Percentiles rank a stretch among this genome's conserved stretches.
phyloP scores from a whole-genome alignment of 345 rosid genomes.

The Hibiscus tridactylites region DNA sequence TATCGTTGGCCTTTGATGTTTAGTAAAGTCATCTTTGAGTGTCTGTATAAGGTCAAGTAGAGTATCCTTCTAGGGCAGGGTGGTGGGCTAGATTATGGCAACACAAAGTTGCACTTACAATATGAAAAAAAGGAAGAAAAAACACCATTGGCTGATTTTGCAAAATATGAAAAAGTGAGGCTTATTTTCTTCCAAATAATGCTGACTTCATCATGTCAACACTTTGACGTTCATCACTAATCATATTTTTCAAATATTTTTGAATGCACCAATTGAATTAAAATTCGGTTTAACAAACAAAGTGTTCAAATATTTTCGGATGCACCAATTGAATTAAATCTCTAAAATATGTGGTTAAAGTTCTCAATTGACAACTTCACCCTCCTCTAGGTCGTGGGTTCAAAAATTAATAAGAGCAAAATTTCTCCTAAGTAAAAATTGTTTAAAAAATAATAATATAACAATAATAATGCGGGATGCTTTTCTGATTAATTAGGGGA shows the following conservation, averaged over 20 bases:
- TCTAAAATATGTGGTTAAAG: too few species aligned
- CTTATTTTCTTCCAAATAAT: not conserved
- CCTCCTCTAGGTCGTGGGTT: too few species aligned
- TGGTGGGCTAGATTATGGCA: not conserved
- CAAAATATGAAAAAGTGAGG: not conserved
- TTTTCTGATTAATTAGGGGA: not conserved
- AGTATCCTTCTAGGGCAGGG: not conserved
- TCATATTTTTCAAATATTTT: not conserved
- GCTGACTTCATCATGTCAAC: not conserved
- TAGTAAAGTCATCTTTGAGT: conserved; percentile 1
- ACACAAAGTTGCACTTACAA: not conserved
- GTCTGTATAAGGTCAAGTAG: not conserved
- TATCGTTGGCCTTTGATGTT: not conserved
- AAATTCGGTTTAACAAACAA: too few species aligned
- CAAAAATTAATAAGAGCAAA: too few species aligned
- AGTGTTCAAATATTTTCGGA: too few species aligned
- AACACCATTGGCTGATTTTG: not conserved
- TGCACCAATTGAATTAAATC: not conserved
- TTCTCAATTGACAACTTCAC: too few species aligned
- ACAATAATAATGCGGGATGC: not conserved
- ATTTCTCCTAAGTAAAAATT: too few species aligned
- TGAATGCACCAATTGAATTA: too few species aligned
- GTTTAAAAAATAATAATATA: too few species aligned
- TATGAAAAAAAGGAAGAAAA: not conserved
- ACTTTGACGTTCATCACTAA: not conserved